Evolutionary conservation across 176 grass and related monocot species (phyloP).

Genomic region (Carex pumila): DNA sequence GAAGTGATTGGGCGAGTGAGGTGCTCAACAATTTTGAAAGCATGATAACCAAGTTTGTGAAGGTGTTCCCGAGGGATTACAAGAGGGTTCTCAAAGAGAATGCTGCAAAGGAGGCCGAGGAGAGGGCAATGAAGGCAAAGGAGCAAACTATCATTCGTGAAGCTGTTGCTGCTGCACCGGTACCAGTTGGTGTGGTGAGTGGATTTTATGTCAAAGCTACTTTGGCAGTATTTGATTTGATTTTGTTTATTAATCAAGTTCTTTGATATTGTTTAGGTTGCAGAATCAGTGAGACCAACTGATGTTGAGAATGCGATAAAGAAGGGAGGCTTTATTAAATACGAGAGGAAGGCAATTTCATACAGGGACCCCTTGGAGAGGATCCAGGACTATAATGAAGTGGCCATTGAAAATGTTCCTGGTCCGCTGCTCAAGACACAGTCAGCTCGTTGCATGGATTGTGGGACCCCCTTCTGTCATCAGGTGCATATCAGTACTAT

Average conservation of each 20-base stretch:
- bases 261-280: slow-evolving; percentile 38
- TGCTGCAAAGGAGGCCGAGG: slow-evolving; percentile 30
- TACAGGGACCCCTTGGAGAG: slow-evolving; percentile 72
- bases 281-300: slow-evolving; percentile 42
- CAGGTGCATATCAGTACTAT: slow-evolving; percentile 40
- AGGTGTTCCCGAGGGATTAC: slow-evolving; percentile 91
- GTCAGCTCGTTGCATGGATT: slow-evolving; percentile 99
- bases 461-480: slow-evolving; percentile 98
- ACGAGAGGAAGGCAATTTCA: slow-evolving; percentile 73
- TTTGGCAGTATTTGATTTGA: not conserved
- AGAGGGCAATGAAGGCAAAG: slow-evolving; percentile 34
- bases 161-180: slow-evolving; percentile 39
- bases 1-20: slow-evolving; percentile 61
- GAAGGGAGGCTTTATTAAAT: slow-evolving; percentile 73
- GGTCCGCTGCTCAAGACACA: slow-evolving; percentile 81
- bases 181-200: not conserved
- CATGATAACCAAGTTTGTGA: slow-evolving; percentile 77
- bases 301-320: slow-evolving; percentile 57
- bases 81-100: slow-evolving; percentile 81
- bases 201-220: not conserved
- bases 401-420: slow-evolving; percentile 79
- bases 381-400: slow-evolving; percentile 85
- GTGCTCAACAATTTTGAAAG: slow-evolving; percentile 69
- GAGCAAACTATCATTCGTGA: slow-evolving; percentile 30
- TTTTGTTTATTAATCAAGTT: slow-evolving; percentile 7